Base-by-base conservation (phyloP, 805 yeast species). In the Starmerella sp. region DNA sequence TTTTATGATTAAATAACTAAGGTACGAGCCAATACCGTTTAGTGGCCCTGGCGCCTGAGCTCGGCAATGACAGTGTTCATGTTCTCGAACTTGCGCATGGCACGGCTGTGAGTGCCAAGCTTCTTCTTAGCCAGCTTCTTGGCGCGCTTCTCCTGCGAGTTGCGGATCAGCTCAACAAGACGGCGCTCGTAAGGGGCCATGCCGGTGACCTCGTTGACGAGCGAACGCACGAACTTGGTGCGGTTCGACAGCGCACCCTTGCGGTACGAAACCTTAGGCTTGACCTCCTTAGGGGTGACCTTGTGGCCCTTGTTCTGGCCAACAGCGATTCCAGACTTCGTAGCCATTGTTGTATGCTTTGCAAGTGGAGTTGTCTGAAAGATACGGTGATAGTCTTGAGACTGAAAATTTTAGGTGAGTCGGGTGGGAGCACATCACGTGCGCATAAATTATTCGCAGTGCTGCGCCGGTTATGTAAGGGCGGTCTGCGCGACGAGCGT, bases 111-210 rank as follows among this genome's bases (percentile, higher is more conserved):
- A 71, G 98, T 88, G 80, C 99, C 99, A 74, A 93, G 87, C 73
- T 71, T 91, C 95, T 87, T 93, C 93, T 93, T 93, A 67, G 97
- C 97, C 74, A 93, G 89, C 89, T 93, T 93, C 88, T 93, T 87
- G 69, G 99, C 98, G 83, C 97, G 93, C 95, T 93, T 93, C 81
- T 93, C 99, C 84, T 96, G 96, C 75, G 96, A 90, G 82, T 95
- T 93, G 84, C 98, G 93, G 85, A 93, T 83, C 80, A 93, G 83
- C 81, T 93, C 99, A 73, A 95, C 86, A 75, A 93, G 84, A 81
- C 99, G 90, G 83, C 96, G 90, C 82, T 93, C 99, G 78, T 93
- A 93, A 79, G 99, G 98, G 66, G 99, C 96, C 74, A 93, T 83
- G 76, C 98, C 98, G 68, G 95, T 79, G 70, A 93, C 97, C 81